These are phyloP conservation scores for Orbilia javanica DNA, from an alignment of 2,329 filamentous ascomycete species.

Conservation along the genomic window DNA sequence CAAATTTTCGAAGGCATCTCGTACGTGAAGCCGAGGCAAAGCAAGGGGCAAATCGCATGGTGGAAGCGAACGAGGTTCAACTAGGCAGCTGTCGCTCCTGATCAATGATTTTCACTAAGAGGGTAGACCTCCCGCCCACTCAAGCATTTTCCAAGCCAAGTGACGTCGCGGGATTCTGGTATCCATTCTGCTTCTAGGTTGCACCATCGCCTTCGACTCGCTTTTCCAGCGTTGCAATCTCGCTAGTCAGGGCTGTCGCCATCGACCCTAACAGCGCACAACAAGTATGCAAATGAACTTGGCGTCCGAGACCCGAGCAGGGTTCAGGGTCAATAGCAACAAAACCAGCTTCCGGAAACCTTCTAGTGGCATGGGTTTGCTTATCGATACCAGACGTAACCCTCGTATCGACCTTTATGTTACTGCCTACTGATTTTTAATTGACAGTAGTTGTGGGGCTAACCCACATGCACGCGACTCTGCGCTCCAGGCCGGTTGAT, in stretches of 20 bases:
- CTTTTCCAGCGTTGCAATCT: conserved; percentile 19
- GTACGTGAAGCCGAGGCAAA: conserved; percentile 20
- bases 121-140: conserved; percentile 35
- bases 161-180: conserved; percentile 30
- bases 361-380: conserved; percentile 43
- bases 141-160: conserved; percentile 5
- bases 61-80: conserved; percentile 36
- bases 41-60: neutral
- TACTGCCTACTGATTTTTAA: conserved; percentile 34
- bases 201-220: conserved; percentile 13
- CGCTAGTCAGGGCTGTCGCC: conserved; percentile 30
- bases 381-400: conserved; percentile 44
- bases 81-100: conserved; percentile 51
- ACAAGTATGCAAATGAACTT: neutral
- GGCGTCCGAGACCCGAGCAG: conserved; percentile 10
- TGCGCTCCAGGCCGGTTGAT: too few species aligned
- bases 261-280: conserved; percentile 20
- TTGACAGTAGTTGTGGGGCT: neutral
- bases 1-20: neutral
- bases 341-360: conserved; percentile 53
- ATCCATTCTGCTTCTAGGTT: conserved; percentile 27
- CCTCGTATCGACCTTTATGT: conserved; percentile 30
- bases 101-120: too few species aligned
- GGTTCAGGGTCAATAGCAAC: conserved; percentile 14
- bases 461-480: conserved; percentile 12